Conservation (phyloP, 1,284 basidiomycete genomes). For the Boletellus deceptivus region DNA sequence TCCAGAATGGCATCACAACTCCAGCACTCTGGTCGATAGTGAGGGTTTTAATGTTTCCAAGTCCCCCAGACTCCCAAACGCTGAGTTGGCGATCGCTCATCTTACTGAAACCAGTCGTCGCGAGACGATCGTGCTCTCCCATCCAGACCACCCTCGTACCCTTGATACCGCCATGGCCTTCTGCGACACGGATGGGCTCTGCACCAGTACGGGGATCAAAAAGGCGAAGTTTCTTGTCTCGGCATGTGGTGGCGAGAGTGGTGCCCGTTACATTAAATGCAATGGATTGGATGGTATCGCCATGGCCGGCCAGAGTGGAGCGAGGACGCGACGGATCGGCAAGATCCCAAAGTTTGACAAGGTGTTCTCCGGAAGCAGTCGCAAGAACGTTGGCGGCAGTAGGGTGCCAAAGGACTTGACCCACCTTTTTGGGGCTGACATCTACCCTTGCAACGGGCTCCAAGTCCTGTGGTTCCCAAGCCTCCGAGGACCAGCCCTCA, state of each 20-base stretch:
- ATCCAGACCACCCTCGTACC: slow-evolving; percentile 90
- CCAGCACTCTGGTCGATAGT: slow-evolving; percentile 87
- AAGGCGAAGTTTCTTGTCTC: slow-evolving; percentile 89
- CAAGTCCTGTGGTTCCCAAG: slow-evolving; percentile 81
- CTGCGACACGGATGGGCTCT: slow-evolving; percentile 77
- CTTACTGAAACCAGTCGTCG: slow-evolving; percentile 93
- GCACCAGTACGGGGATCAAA: slow-evolving; percentile 86
- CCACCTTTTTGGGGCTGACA: slow-evolving; percentile 82
- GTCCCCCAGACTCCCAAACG: slow-evolving; percentile 80
- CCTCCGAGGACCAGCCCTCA: slow-evolving; percentile 85
- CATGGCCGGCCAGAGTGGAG: slow-evolving; percentile 71
- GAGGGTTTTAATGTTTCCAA: slow-evolving; percentile 74
- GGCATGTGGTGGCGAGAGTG: slow-evolving; percentile 74
- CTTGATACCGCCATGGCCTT: slow-evolving; percentile 94
- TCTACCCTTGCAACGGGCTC: slow-evolving; percentile 77
- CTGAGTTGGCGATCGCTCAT: slow-evolving; percentile 91
- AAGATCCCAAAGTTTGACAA: slow-evolving; percentile 91
- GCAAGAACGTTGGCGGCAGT: slow-evolving; percentile 87
- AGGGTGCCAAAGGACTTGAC: slow-evolving; percentile 94
- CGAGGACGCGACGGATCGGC: slow-evolving; percentile 63
- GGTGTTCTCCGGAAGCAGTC: slow-evolving; percentile 85
- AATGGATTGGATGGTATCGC: slow-evolving; percentile 86
- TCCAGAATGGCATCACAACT: slow-evolving; percentile 97
- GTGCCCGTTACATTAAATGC: slow-evolving; percentile 85
- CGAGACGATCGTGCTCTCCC: slow-evolving; percentile 85